phyloP scores from a whole-genome alignment of 176 grass and related monocot species.

The Juncus inflexus region DNA sequence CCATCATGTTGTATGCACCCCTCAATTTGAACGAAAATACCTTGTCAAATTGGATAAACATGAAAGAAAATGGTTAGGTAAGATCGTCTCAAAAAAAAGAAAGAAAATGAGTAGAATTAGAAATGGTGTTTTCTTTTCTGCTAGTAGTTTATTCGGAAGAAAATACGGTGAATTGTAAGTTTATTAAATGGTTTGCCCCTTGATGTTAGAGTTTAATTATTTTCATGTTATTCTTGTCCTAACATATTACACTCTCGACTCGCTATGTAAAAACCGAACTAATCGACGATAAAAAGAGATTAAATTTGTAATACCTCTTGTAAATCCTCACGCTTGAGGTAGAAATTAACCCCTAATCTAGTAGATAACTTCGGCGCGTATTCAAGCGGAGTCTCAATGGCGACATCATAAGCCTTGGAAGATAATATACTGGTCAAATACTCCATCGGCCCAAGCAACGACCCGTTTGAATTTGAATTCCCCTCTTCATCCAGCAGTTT shows the following conservation, averaged over 20 bases:
- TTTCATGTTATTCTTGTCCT: no score
- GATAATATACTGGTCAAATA: slow-evolving; percentile 73
- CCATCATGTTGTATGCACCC: slow-evolving; percentile 99
- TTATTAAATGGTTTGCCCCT: no score
- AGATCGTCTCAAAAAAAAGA: no score
- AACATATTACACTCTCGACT: no score
- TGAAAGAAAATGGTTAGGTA: no score
- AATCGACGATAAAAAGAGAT: neutral
- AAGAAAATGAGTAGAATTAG: no score
- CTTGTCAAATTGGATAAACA: slow-evolving; percentile 30
- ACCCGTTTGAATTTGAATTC: slow-evolving; percentile 3
- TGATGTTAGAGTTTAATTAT: no score
- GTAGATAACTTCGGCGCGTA: slow-evolving; percentile 64
- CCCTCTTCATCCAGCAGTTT: neutral
- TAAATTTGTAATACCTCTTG: slow-evolving; percentile 46
- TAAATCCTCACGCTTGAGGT: slow-evolving; percentile 89
- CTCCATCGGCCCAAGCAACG: slow-evolving; percentile 66
- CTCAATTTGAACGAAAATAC: slow-evolving; percentile 98
- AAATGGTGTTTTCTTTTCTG: no score
- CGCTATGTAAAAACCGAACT: no score
- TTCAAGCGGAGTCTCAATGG: slow-evolving; percentile 73
- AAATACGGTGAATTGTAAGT: no score
- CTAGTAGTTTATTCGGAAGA: no score
- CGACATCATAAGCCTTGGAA: slow-evolving; percentile 91
- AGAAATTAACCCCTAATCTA: slow-evolving; percentile 57